A percentile compares a stretch with the other conserved stretches of the same genome.
Evolutionary conservation across 108 stramenopile species (phyloP).

Genomic region (Discostella pseudostelligera): DNA sequence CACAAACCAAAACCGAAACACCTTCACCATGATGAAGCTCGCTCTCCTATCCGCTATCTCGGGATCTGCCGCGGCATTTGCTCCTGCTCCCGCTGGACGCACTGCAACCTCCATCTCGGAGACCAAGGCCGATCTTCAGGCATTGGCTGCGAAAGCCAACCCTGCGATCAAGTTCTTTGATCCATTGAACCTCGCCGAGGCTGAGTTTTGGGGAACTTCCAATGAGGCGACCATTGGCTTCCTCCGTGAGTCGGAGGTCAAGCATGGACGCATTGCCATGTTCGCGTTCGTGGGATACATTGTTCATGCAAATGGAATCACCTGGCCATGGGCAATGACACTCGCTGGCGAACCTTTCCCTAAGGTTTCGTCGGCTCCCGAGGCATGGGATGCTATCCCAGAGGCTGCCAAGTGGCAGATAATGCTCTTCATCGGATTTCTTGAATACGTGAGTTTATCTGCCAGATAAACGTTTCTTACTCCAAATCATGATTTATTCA

Average conservation of each 20-base stretch:
- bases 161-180: constrained; percentile 45
- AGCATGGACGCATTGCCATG: constrained; percentile 56
- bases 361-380: constrained; percentile 29
- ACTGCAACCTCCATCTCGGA: constrained; percentile 7
- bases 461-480: neutral
- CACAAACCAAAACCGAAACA: neutral
- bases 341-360: constrained; percentile 68
- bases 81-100: constrained; percentile 18
- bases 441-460: constrained; percentile 40
- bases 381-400: constrained; percentile 64
- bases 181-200: constrained; percentile 44
- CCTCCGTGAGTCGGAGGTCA: constrained; percentile 53
- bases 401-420: constrained; percentile 55
- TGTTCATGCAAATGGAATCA: constrained; percentile 51
- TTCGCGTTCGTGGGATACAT: constrained; percentile 61
- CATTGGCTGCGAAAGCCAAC: constrained; percentile 38
- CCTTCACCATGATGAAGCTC: constrained; percentile 38
- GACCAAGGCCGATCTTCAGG: constrained; percentile 41
- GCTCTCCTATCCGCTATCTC: constrained; percentile 18
- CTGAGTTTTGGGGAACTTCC: constrained; percentile 41
- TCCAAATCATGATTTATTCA: too few relatives aligned
- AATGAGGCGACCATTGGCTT: constrained; percentile 51
- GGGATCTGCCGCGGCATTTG: constrained; percentile 30
- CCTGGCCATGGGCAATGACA: constrained; percentile 66
- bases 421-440: constrained; percentile 48